Percentiles rank a stretch among this genome's conserved stretches.
Conservation (phyloP, 371 early-diverging fungal species). For the Mucor racemosus region DNA sequence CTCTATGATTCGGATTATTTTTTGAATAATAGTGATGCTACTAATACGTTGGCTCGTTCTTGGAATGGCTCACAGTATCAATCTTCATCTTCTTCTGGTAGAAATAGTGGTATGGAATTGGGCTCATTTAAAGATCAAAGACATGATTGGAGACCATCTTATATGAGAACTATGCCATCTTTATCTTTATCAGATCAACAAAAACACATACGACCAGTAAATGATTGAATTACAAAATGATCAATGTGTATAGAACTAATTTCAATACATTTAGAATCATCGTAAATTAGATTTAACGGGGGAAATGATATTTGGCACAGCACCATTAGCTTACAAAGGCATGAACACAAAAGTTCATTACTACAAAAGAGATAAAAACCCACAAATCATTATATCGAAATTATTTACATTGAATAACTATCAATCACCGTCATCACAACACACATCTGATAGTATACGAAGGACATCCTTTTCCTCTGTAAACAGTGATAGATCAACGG, state of each 20-base stretch:
- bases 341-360: constrained; percentile 71
- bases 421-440: neutral
- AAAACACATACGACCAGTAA: constrained; percentile 22
- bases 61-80: constrained; percentile 37
- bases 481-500: constrained; percentile 59
- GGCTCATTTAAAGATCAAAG: constrained; percentile 38
- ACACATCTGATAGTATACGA: constrained; percentile 37
- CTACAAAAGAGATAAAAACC: constrained; percentile 53
- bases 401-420: constrained; percentile 56
- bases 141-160: constrained; percentile 38
- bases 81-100: neutral
- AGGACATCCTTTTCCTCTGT: constrained; percentile 65
- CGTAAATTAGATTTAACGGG: constrained; percentile 56
- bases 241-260: neutral
- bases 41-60: constrained; percentile 36
- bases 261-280: constrained; percentile 31
- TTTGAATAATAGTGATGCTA: constrained; percentile 8
- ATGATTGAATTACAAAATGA: neutral
- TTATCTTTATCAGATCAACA: constrained; percentile 32
- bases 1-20: constrained; percentile 47
- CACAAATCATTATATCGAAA: constrained; percentile 67
- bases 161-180: constrained; percentile 39
- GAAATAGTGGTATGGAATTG: constrained; percentile 17
- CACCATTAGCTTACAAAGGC: constrained; percentile 71
- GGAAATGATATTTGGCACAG: constrained; percentile 72